These are phyloP conservation scores for Magnusiomyces sp. DNA, from an alignment of 1,139 yeast species.

Conservation along the genomic window DNA sequence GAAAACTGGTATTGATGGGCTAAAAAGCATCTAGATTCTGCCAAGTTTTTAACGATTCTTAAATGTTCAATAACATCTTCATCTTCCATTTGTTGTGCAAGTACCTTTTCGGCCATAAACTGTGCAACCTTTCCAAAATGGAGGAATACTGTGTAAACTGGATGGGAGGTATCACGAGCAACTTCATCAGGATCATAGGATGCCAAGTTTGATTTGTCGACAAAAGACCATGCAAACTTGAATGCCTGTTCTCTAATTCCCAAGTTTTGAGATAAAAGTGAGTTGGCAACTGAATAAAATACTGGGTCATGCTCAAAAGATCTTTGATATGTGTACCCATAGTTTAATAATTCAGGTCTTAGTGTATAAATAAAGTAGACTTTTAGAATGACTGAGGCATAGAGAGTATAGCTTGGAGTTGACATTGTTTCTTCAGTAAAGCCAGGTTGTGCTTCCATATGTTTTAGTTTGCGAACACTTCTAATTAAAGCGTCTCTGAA, in stretches of 20 bases:
- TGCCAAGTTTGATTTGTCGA: slow-evolving; percentile 6
- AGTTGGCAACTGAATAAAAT: slow-evolving; percentile 5
- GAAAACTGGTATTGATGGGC: slow-evolving; percentile 27
- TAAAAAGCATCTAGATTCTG: slow-evolving; percentile 15
- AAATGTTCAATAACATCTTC: slow-evolving; percentile 22
- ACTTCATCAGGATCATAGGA: slow-evolving; percentile 4
- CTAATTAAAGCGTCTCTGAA: slow-evolving; percentile 12
- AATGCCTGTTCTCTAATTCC: slow-evolving; percentile 6
- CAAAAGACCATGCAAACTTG: slow-evolving; percentile 9
- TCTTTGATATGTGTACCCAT: slow-evolving; percentile 16
- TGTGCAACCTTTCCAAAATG: slow-evolving; percentile 11
- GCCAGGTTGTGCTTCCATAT: slow-evolving; percentile 11
- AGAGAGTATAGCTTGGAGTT: too few species aligned
- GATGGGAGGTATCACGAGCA: slow-evolving; percentile 3
- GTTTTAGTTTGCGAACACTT: slow-evolving; percentile 12
- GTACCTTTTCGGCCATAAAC: slow-evolving; percentile 3
- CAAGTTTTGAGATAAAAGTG: slow-evolving; percentile 3
- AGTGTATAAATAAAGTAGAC: slow-evolving; percentile 18
- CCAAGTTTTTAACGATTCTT: slow-evolving; percentile 22
- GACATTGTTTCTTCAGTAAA: slow-evolving; percentile 12
- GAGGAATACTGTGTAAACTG: slow-evolving; percentile 5
- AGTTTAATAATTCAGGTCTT: slow-evolving; percentile 20
- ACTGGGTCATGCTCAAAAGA: slow-evolving; percentile 9
- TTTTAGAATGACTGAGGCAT: slow-evolving; percentile 12
- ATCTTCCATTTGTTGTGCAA: slow-evolving; percentile 2